Conservation (phyloP, 1,139 yeast species). For the Candida mesenterica region DNA sequence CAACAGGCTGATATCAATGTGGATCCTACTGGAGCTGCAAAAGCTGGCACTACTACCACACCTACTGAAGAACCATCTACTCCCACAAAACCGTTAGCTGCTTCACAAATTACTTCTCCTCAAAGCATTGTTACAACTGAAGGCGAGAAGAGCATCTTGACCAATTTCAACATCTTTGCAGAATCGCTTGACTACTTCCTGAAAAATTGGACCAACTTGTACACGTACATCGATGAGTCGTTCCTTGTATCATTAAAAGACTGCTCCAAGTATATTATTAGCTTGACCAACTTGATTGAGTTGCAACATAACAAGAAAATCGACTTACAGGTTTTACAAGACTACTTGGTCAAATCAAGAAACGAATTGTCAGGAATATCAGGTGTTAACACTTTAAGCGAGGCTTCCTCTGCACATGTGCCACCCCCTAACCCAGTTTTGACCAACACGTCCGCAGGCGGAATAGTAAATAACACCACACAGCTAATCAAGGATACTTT, state of each 20-base stretch:
- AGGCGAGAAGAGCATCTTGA: conserved; percentile 18
- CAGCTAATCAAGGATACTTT: conserved; percentile 47
- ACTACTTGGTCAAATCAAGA: conserved; percentile 69
- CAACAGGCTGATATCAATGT: conserved; percentile 21
- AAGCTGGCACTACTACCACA: conserved; percentile 1
- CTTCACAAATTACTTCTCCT: background rate
- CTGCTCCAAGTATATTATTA: conserved; percentile 78
- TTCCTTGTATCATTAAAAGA: conserved; percentile 83
- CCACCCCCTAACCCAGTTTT: conserved; percentile 39
- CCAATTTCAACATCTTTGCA: conserved; percentile 41
- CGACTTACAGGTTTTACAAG: conserved; percentile 83
- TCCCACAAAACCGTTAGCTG: conserved; percentile 9
- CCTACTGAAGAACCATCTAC: conserved; percentile 8
- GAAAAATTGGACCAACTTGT: conserved; percentile 39
- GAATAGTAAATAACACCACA: conserved; percentile 44
- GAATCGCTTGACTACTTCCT: conserved; percentile 50
- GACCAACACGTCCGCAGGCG: conserved; percentile 22
- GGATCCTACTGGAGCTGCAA: background rate
- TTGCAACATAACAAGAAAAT: conserved; percentile 88
- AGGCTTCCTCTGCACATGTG: conserved; percentile 11
- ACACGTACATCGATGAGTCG: conserved; percentile 72
- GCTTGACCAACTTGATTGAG: conserved; percentile 73
- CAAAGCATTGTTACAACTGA: conserved; percentile 3
- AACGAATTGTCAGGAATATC: conserved; percentile 54
- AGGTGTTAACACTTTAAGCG: conserved; percentile 2